phyloP scores from a whole-genome alignment of 768 basidiomycete species.

The Termitomyces sp. region DNA sequence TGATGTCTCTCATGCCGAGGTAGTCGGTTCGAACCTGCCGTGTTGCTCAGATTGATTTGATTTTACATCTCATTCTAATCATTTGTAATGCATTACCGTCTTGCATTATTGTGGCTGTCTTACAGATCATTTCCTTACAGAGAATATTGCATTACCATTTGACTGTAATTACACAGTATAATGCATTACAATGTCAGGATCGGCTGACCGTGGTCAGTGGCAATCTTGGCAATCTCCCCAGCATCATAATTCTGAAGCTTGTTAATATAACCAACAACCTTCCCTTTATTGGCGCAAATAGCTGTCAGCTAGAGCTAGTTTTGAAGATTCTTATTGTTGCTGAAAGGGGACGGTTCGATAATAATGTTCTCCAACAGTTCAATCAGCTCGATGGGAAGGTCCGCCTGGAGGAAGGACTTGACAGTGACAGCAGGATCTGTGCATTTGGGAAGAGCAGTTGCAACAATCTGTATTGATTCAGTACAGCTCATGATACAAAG shows the following conservation, averaged over 20 bases:
- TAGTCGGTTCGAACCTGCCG: no score
- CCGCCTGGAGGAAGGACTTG: constrained; percentile 96
- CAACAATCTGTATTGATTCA: constrained; percentile 62
- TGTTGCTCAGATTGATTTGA: no score
- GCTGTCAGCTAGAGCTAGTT: constrained; percentile 93
- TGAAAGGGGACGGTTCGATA: constrained; percentile 95
- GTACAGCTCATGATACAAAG: neutral
- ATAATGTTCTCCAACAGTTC: constrained; percentile 98
- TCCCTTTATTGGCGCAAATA: constrained; percentile 96
- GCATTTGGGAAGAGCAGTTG: constrained; percentile 93
- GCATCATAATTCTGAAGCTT: constrained; percentile 95
- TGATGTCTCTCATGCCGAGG: no score
- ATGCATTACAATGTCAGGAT: no score
- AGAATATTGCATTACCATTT: no score
- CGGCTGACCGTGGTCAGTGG: constrained; percentile 91
- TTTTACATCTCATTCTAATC: no score
- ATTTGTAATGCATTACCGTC: no score
- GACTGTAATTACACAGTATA: no score
- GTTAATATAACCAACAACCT: constrained; percentile 97
- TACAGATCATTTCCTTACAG: no score
- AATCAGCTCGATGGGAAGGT: constrained; percentile 95
- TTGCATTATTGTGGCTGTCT: no score
- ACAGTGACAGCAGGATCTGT: constrained; percentile 97
- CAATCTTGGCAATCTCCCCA: constrained; percentile 93
- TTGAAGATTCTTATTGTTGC: constrained; percentile 95